Conservation (phyloP, 768 basidiomycete species). For the Hemileccinum rubropunctum region DNA sequence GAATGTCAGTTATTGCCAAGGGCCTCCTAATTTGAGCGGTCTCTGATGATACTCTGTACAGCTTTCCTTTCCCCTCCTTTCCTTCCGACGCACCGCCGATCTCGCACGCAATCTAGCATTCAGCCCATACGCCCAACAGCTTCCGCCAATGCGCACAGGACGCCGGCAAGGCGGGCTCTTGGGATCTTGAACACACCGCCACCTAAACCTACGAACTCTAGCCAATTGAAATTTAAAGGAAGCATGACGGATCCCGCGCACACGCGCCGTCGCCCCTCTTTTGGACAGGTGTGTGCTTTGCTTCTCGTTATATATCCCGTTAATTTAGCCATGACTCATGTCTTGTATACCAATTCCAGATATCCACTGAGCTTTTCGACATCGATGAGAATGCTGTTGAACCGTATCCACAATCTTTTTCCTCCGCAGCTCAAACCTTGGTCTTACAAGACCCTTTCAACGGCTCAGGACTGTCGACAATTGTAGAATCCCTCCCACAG, state of each 20-base stretch:
- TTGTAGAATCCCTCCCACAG: conserved; percentile 29
- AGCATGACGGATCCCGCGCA: conserved; percentile 70
- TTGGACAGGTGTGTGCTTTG: conserved; percentile 38
- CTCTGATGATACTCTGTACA: conserved; percentile 27
- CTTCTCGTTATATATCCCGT: conserved; percentile 3
- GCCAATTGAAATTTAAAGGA: conserved; percentile 63
- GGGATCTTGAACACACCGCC: conserved; percentile 55
- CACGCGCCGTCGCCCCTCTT: conserved; percentile 39
- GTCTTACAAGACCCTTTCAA: conserved; percentile 45
- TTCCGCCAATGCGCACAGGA: conserved; percentile 28
- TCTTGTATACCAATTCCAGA: conserved; percentile 29
- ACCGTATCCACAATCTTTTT: conserved; percentile 40
- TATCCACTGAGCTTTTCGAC: conserved; percentile 60
- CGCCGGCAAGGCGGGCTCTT: conserved; percentile 35
- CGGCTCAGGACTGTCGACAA: conserved; percentile 31
- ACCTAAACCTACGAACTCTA: conserved; percentile 54
- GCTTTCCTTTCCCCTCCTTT: conserved; percentile 60
- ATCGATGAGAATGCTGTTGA: conserved; percentile 73
- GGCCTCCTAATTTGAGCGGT: conserved; percentile 13
- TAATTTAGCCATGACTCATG: conserved; percentile 17
- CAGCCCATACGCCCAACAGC: conserved; percentile 34
- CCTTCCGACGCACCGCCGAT: conserved; percentile 51
- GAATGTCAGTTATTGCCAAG: conserved; percentile 41
- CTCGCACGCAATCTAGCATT: conserved; percentile 55
- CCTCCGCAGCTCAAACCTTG: conserved; percentile 32